Conservation (phyloP, 352 stramenopile genomes). For the Pythium dissimile region DNA sequence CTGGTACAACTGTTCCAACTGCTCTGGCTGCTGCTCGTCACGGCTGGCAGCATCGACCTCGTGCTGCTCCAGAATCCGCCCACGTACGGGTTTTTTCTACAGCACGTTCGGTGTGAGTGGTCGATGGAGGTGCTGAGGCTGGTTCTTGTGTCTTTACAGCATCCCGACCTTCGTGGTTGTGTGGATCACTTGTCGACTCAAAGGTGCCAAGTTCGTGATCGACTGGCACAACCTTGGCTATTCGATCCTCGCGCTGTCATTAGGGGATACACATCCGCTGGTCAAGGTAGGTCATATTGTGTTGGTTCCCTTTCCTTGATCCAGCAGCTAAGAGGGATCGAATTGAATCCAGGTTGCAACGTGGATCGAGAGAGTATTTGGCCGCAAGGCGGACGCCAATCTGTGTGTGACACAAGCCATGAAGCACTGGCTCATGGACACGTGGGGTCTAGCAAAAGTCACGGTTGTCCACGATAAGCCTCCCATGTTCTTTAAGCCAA, state of each 20-base stretch:
- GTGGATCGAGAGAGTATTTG: slow-evolving; percentile 88
- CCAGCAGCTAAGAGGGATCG: background rate
- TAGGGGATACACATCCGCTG: slow-evolving; percentile 52
- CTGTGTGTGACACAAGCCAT: slow-evolving; percentile 97
- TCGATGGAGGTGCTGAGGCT: slow-evolving; percentile 28
- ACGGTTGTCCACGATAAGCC: slow-evolving; percentile 95
- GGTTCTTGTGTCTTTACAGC: background rate
- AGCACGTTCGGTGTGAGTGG: background rate
- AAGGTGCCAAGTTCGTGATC: slow-evolving; percentile 92
- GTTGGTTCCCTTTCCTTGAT: no score
- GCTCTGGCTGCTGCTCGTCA: slow-evolving; percentile 73
- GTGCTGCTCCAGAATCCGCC: slow-evolving; percentile 99
- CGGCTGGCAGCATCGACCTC: slow-evolving; percentile 79
- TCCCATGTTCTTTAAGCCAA: slow-evolving; percentile 91
- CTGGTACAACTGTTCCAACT: slow-evolving; percentile 80
- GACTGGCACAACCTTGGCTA: slow-evolving; percentile 99
- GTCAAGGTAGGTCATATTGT: slow-evolving; percentile 46
- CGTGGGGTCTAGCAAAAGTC: slow-evolving; percentile 85
- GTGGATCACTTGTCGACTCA: slow-evolving; percentile 68
- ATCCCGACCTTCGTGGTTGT: slow-evolving; percentile 95
- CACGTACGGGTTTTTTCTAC: slow-evolving; percentile 41
- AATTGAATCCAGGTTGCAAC: slow-evolving; percentile 53
- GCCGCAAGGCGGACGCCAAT: slow-evolving; percentile 90
- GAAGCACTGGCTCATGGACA: slow-evolving; percentile 89
- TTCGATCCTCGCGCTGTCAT: slow-evolving; percentile 92